Conservation (phyloP, 805 yeast genomes). For the Yamadazyma philogaea region DNA sequence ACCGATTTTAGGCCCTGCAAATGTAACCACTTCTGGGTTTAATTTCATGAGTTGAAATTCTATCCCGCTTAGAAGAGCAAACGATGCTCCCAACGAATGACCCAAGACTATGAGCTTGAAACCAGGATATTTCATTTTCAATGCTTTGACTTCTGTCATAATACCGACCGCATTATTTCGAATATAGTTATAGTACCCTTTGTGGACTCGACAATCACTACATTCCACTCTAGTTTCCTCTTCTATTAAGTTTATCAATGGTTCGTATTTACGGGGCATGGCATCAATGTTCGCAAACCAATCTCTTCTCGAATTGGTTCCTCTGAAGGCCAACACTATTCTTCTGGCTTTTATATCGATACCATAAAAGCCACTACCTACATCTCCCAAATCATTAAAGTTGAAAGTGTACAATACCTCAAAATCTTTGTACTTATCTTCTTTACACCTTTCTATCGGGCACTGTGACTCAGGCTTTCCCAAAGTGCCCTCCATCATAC, state of each 20-base stretch:
- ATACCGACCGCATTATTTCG: conserved; percentile 38
- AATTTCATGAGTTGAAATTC: conserved; percentile 56
- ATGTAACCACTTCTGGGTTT: conserved; percentile 54
- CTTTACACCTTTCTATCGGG: conserved; percentile 23
- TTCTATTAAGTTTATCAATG: conserved; percentile 29
- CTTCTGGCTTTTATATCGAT: conserved; percentile 43
- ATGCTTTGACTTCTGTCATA: conserved; percentile 30
- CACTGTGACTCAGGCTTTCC: conserved; percentile 23
- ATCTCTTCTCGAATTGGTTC: conserved; percentile 59
- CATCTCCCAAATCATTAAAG: conserved; percentile 41
- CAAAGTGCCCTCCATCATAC: conserved; percentile 23
- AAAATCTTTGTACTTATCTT: conserved; percentile 21
- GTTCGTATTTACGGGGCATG: conserved; percentile 45
- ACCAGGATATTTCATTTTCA: conserved; percentile 39
- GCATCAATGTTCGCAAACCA: conserved; percentile 59
- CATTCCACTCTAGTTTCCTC: conserved; percentile 30
- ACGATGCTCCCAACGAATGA: conserved; percentile 76
- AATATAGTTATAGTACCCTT: conserved; percentile 56
- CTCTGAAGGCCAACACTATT: conserved; percentile 56
- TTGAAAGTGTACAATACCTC: conserved; percentile 39
- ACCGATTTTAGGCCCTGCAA: conserved; percentile 66
- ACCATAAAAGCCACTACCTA: conserved; percentile 55
- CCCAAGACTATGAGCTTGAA: conserved; percentile 59
- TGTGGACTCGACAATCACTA: conserved; percentile 55
- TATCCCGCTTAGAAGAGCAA: conserved; percentile 59